phyloP scores from a whole-genome alignment of 371 early-diverging fungal genomes.

The Mortierella sp. region DNA sequence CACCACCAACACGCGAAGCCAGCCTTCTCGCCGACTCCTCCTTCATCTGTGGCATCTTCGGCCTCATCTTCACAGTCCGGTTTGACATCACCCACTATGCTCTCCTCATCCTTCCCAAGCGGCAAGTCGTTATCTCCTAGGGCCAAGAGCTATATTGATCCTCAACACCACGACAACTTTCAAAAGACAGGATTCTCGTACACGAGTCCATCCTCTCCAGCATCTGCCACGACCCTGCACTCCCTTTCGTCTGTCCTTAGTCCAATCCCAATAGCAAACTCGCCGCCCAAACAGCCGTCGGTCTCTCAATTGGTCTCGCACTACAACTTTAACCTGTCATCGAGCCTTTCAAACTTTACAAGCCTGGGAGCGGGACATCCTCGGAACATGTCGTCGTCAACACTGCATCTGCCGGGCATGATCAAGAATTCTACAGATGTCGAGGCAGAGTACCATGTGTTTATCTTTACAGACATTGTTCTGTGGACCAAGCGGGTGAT shows the following conservation, averaged over 20 bases:
- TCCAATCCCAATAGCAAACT: conserved; percentile 17
- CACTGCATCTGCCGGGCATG: conserved; percentile 37
- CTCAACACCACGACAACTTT: conserved; percentile 3
- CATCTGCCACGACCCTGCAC: conserved; percentile 29
- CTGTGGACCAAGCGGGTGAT: conserved; percentile 55
- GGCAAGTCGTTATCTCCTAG: conserved; percentile 2
- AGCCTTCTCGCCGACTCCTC: conserved; percentile 25
- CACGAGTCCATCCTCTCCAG: conserved; percentile 26
- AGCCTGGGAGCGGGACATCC: conserved; percentile 25
- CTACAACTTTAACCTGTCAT: conserved; percentile 40
- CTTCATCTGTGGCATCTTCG: conserved; percentile 27
- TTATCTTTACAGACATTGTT: conserved; percentile 53
- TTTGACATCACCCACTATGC: conserved; percentile 8
- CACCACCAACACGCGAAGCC: conserved; percentile 49
- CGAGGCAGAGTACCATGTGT: conserved; percentile 55
- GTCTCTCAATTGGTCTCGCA: conserved; percentile 42
- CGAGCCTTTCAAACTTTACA: conserved; percentile 39
- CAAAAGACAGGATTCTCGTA: conserved; percentile 11
- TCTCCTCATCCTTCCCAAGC: conserved; percentile 15
- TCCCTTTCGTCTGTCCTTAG: conserved; percentile 31
- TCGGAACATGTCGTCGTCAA: conserved; percentile 36
- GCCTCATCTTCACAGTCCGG: conserved; percentile 23
- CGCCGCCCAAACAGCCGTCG: conserved; percentile 20
- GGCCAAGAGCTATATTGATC: conserved; percentile 20
- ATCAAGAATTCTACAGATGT: conserved; percentile 51